phyloP scores from a whole-genome alignment of 2,329 filamentous ascomycete genomes.

The Fusarium phyllophilum region DNA sequence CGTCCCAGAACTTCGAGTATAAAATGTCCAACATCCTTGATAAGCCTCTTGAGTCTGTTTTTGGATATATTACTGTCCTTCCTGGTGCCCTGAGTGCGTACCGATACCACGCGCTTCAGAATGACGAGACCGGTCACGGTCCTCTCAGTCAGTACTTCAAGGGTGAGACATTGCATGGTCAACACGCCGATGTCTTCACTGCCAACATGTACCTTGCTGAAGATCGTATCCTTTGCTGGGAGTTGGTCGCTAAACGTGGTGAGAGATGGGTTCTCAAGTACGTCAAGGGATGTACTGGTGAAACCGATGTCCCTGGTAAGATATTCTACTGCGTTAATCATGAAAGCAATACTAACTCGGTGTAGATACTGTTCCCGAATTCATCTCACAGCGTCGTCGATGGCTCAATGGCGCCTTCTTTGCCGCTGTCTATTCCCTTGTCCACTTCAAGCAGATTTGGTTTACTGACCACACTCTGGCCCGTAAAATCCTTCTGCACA shows the following conservation, averaged over 20 bases:
- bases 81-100: slow-evolving; percentile 96
- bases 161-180: slow-evolving; percentile 94
- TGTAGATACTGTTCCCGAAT: slow-evolving; percentile 89
- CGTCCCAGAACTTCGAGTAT: slow-evolving; percentile 99
- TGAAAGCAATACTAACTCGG: slow-evolving; percentile 37
- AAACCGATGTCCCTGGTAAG: slow-evolving; percentile 96
- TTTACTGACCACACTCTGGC: slow-evolving; percentile 88
- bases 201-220: slow-evolving; percentile 96
- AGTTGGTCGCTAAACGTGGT: slow-evolving; percentile 92
- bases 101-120: slow-evolving; percentile 93
- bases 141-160: slow-evolving; percentile 99
- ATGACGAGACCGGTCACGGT: slow-evolving; percentile 94
- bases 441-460: slow-evolving; percentile 96
- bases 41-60: slow-evolving; percentile 95
- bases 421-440: slow-evolving; percentile 94
- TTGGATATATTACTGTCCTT: slow-evolving; percentile 97
- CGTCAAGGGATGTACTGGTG: slow-evolving; percentile 94
- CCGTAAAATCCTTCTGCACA: slow-evolving; percentile 89
- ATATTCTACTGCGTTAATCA: slow-evolving; percentile 11
- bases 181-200: slow-evolving; percentile 96
- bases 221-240: slow-evolving; percentile 91
- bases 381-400: slow-evolving; percentile 93
- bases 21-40: slow-evolving; percentile 99
- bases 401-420: slow-evolving; percentile 99
- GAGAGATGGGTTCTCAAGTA: slow-evolving; percentile 99